phyloP scores from a whole-genome alignment of 1,139 yeast species.

The Kodamaea alishanica region DNA sequence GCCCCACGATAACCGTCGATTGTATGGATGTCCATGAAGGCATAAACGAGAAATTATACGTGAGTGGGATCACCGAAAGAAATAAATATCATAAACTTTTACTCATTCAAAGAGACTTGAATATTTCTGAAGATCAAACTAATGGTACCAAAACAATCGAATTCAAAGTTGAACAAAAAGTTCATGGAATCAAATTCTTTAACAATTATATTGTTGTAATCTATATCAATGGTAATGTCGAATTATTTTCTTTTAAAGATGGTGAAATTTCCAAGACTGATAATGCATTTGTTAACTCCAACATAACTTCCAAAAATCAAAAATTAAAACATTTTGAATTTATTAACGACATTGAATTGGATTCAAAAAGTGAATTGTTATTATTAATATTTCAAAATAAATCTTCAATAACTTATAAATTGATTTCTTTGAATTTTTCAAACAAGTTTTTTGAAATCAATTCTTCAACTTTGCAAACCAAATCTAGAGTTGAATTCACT shows the following conservation, averaged over 20 bases:
- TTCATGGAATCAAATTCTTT: slow-evolving; percentile 36
- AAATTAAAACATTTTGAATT: slow-evolving; percentile 22
- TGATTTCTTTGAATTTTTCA: slow-evolving; percentile 23
- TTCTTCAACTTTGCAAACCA: slow-evolving; percentile 9
- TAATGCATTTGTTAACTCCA: slow-evolving; percentile 3
- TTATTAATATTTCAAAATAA: slow-evolving; percentile 20
- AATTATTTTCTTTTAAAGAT: slow-evolving; percentile 21
- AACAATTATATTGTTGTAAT: slow-evolving; percentile 37
- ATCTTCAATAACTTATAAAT: slow-evolving; percentile 16
- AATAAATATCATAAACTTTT: slow-evolving; percentile 36
- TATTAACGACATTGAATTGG: slow-evolving; percentile 16
- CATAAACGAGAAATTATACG: slow-evolving; percentile 24
- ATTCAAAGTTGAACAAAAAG: slow-evolving; percentile 18
- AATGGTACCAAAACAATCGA: slow-evolving; percentile 22
- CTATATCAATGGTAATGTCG: slow-evolving; percentile 42
- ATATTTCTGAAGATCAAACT: slow-evolving; percentile 17
- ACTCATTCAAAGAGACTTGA: slow-evolving; percentile 26
- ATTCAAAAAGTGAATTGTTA: slow-evolving; percentile 21
- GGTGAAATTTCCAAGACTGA: slow-evolving; percentile 10
- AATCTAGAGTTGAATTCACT: slow-evolving; percentile 15
- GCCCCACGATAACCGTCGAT: slow-evolving; percentile 55
- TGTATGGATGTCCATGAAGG: slow-evolving; percentile 37
- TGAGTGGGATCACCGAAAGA: slow-evolving; percentile 48
- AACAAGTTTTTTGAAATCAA: slow-evolving; percentile 21
- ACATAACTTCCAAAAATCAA: slow-evolving; percentile 9